These are phyloP conservation scores for Polysphondylium violaceum DNA, from an alignment of 78 protist species.

Conservation along the genomic window DNA sequence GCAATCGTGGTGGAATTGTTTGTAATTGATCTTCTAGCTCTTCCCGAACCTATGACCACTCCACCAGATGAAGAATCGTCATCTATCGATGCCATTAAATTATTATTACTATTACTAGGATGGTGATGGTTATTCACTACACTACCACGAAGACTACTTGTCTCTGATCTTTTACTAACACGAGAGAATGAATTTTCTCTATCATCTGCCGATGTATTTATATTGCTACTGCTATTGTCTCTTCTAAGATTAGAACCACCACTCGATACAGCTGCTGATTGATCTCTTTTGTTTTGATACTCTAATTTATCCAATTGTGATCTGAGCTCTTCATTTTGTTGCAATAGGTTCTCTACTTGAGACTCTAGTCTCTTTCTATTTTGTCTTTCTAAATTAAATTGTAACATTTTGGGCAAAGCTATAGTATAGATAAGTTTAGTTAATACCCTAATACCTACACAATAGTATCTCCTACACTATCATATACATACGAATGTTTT, in stretches of 20 bases:
- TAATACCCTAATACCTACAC: background rate
- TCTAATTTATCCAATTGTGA: conserved; percentile 67
- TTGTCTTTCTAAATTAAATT: conserved; percentile 76
- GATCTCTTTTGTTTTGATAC: conserved; percentile 46
- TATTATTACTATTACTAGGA: no score
- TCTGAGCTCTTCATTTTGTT: conserved; percentile 62
- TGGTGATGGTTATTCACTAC: no score
- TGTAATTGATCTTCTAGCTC: conserved; percentile 44
- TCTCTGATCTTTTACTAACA: conserved; percentile 21
- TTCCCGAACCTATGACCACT: conserved; percentile 61
- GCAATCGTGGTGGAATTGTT: no score
- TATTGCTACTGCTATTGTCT: background rate
- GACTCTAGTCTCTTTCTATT: conserved; percentile 71
- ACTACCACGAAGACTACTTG: background rate
- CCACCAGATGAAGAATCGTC: conserved; percentile 19
- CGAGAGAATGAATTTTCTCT: conserved; percentile 31
- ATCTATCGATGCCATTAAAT: background rate
- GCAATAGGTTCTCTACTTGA: conserved; percentile 50
- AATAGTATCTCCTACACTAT: background rate
- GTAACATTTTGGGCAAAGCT: conserved; percentile 78
- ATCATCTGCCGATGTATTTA: background rate
- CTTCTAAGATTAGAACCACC: background rate
- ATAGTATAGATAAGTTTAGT: background rate
- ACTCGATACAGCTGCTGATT: background rate
- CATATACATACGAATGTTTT: conserved; percentile 51